Evolutionary conservation across 495 filamentous ascomycete species (phyloP).

Genomic region (Evansstolkia leycettana): DNA sequence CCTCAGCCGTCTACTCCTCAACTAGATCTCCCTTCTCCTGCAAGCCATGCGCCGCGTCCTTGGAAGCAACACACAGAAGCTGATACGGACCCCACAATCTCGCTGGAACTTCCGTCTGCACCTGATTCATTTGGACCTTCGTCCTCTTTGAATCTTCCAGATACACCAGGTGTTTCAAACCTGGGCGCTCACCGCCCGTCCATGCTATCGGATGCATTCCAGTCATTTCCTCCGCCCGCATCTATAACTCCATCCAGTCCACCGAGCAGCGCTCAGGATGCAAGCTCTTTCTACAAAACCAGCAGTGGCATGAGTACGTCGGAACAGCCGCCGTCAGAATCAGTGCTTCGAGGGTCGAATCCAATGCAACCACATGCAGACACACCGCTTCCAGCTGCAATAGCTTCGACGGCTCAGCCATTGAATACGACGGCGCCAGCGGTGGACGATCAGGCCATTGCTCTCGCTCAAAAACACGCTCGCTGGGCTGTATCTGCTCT

Average conservation of each 20-base stretch:
- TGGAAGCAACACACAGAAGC: slow-evolving; percentile 9
- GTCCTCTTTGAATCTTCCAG: slow-evolving; percentile 21
- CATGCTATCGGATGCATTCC: slow-evolving; percentile 19
- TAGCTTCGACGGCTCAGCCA: slow-evolving; percentile 7
- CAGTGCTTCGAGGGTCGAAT: slow-evolving; percentile 6
- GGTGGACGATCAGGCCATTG: slow-evolving; percentile 63
- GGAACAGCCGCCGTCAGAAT: slow-evolving; percentile 6
- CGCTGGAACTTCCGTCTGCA: slow-evolving; percentile 28
- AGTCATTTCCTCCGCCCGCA: slow-evolving; percentile 36
- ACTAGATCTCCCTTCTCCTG: slow-evolving; percentile 14
- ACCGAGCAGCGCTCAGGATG: slow-evolving; percentile 15
- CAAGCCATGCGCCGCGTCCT: slow-evolving; percentile 11
- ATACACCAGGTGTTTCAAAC: slow-evolving; percentile 18
- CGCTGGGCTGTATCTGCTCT: slow-evolving; percentile 95
- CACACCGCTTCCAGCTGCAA: slow-evolving; percentile 8
- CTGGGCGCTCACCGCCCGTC: slow-evolving; percentile 7
- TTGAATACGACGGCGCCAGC: slow-evolving; percentile 14
- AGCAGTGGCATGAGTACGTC: slow-evolving; percentile 3
- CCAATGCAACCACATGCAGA: slow-evolving; percentile 11
- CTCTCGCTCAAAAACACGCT: slow-evolving; percentile 83
- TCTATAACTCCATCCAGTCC: slow-evolving; percentile 11
- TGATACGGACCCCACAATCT: slow-evolving; percentile 8
- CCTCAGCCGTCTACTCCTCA: slow-evolving; percentile 20
- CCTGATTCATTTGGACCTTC: slow-evolving; percentile 21
- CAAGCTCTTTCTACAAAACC: slow-evolving; percentile 21